Evolutionary conservation across 2,329 filamentous ascomycete species (phyloP).

Genomic region (Microsporum ferrugineum): DNA sequence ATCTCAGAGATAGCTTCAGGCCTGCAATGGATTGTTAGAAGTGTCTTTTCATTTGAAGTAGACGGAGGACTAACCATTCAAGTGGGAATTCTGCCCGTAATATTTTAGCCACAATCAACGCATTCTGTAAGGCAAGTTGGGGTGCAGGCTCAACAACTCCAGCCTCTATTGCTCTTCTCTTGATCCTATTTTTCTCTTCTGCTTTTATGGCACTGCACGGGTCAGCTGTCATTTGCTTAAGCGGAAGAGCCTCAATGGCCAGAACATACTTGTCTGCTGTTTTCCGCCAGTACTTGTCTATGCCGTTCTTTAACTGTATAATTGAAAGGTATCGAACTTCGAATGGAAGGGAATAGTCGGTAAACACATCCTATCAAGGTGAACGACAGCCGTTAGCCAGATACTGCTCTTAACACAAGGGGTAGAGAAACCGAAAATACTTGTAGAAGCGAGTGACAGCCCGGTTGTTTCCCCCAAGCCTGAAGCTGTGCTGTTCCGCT

Average conservation of each 20-base stretch:
- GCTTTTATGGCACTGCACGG: slow-evolving; percentile 44
- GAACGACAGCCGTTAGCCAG: background rate
- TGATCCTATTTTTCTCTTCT: slow-evolving; percentile 66
- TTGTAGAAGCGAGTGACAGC: slow-evolving; percentile 60
- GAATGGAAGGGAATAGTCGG: slow-evolving; percentile 63
- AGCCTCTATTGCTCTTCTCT: slow-evolving; percentile 61
- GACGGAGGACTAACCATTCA: slow-evolving; percentile 52
- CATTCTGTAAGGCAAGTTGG: slow-evolving; percentile 73
- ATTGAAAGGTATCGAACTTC: slow-evolving; percentile 80
- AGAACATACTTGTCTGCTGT: slow-evolving; percentile 53
- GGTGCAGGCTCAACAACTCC: slow-evolving; percentile 66
- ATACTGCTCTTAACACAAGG: background rate
- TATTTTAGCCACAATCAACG: slow-evolving; percentile 76
- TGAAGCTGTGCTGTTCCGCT: slow-evolving; percentile 57
- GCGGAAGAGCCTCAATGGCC: background rate
- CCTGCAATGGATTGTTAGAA: slow-evolving; percentile 20
- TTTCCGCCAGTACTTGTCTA: slow-evolving; percentile 87
- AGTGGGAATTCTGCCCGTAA: slow-evolving; percentile 78
- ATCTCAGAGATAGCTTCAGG: slow-evolving; percentile 43
- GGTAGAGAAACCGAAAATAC: slow-evolving; percentile 30
- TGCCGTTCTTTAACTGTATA: slow-evolving; percentile 91
- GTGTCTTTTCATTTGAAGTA: background rate
- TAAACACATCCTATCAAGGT: slow-evolving; percentile 58
- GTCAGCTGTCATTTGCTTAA: background rate
- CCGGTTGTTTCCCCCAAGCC: slow-evolving; percentile 55